Evolutionary conservation across 1,284 basidiomycete species (phyloP).

Genomic region (Pholiota adiposa): DNA sequence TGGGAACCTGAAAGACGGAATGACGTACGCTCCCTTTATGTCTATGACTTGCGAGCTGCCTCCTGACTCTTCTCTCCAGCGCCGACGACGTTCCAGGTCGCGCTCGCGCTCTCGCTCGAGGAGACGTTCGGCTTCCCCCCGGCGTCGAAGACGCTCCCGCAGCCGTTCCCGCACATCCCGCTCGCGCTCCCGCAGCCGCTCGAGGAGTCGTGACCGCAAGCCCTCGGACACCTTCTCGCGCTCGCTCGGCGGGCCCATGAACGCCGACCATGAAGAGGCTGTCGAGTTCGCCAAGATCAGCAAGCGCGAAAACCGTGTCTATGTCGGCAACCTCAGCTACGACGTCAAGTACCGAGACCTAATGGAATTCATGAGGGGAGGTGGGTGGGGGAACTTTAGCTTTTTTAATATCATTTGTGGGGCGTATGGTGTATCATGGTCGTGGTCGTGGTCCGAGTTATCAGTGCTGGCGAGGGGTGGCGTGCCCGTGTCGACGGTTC

Average conservation of each 20-base stretch:
- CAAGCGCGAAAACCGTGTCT: slow-evolving; percentile 97
- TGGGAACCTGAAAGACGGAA: slow-evolving; percentile 80
- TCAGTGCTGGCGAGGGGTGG: slow-evolving; percentile 11
- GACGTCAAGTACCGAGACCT: slow-evolving; percentile 97
- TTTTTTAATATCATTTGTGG: slow-evolving; percentile 41
- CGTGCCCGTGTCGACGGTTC: slow-evolving; percentile 13
- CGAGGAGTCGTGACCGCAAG: slow-evolving; percentile 66
- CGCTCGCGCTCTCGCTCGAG: slow-evolving; percentile 52
- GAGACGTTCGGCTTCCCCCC: slow-evolving; percentile 36
- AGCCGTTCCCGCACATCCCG: slow-evolving; percentile 49
- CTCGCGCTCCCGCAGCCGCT: slow-evolving; percentile 62
- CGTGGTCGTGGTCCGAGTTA: slow-evolving; percentile 17
- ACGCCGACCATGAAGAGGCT: slow-evolving; percentile 87
- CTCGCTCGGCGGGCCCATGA: slow-evolving; percentile 89
- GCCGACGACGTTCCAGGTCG: slow-evolving; percentile 46
- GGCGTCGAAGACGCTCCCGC: slow-evolving; percentile 64
- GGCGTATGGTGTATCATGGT: slow-evolving; percentile 23
- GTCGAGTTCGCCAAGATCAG: slow-evolving; percentile 90
- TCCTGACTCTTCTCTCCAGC: slow-evolving; percentile 25
- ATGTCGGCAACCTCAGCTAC: slow-evolving; percentile 97
- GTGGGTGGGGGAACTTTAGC: slow-evolving; percentile 86
- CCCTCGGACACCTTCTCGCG: slow-evolving; percentile 69
- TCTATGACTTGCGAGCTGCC: neutral
- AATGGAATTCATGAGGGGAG: slow-evolving; percentile 98
- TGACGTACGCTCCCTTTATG: slow-evolving; percentile 50